Conservation (phyloP, 2,329 filamentous ascomycete genomes). For the Sporothrix mexicana region DNA sequence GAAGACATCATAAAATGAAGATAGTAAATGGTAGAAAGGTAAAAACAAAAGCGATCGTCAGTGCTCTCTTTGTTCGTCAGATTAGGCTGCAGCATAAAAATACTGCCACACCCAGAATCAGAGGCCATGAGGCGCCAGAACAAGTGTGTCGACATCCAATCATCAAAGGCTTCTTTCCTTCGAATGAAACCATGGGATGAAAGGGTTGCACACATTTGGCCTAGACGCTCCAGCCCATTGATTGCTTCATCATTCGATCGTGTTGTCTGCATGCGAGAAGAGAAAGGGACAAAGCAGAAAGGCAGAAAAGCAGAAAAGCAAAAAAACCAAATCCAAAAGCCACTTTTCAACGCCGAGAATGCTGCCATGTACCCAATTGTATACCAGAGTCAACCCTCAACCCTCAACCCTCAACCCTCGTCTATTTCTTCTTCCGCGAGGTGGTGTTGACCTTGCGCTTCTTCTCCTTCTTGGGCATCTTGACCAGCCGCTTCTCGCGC, state of each 20-base stretch:
- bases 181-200: background rate
- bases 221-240: background rate
- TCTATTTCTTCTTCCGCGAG: constrained; percentile 56
- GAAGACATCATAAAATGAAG: too few relatives aligned
- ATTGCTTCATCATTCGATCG: constrained; percentile 38
- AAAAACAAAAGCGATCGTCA: constrained; percentile 49
- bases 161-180: constrained; percentile 1
- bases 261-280: background rate
- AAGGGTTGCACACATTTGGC: background rate
- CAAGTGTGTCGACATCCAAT: too few relatives aligned
- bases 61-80: constrained; percentile 68
- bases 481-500: constrained; percentile 88
- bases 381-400: background rate
- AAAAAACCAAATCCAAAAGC: background rate
- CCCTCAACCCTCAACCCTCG: background rate
- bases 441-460: constrained; percentile 77
- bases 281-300: background rate
- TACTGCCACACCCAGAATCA: constrained; percentile 20
- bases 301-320: background rate
- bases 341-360: constrained; percentile 28
- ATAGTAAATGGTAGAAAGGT: too few relatives aligned
- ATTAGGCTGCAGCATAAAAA: constrained; percentile 35
- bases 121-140: constrained; percentile 28
- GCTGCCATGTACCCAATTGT: constrained; percentile 1
- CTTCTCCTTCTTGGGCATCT: constrained; percentile 96